These are phyloP conservation scores for Xerocomus brunneocitrinus DNA, from an alignment of 768 basidiomycete species.

Conservation along the genomic window DNA sequence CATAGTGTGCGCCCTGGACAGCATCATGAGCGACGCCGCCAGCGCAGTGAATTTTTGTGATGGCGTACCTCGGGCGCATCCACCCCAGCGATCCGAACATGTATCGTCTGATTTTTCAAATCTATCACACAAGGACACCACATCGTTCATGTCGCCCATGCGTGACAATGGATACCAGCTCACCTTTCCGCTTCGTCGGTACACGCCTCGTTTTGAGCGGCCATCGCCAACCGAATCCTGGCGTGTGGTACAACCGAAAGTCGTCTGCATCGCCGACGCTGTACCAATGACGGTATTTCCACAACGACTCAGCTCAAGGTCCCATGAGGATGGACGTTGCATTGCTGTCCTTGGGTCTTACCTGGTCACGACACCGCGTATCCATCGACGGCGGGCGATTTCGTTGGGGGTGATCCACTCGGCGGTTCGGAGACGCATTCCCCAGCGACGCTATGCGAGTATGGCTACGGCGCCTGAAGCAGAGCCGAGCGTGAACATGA, in stretches of 20 bases:
- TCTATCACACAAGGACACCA: constrained; percentile 37
- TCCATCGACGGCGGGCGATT: constrained; percentile 55
- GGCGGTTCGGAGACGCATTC: constrained; percentile 55
- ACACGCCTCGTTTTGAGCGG: constrained; percentile 66
- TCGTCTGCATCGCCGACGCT: constrained; percentile 89
- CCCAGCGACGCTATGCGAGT: constrained; percentile 46
- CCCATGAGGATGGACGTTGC: not conserved
- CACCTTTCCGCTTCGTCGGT: constrained; percentile 33
- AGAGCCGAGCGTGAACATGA: constrained; percentile 15
- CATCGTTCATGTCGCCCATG: not conserved
- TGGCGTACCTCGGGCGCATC: constrained; percentile 83
- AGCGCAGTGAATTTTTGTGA: not conserved
- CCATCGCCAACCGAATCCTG: constrained; percentile 68
- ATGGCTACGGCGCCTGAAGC: constrained; percentile 8
- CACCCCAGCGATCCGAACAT: constrained; percentile 84
- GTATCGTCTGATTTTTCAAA: constrained; percentile 75
- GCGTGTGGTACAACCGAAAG: constrained; percentile 81
- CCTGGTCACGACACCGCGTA: constrained; percentile 82
- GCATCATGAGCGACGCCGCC: not conserved
- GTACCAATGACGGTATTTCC: not conserved
- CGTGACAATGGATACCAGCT: not conserved
- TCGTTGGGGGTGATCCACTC: constrained; percentile 69
- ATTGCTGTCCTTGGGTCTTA: constrained; percentile 26
- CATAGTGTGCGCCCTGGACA: constrained; percentile 74
- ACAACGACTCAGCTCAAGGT: not conserved